Evolutionary conservation across 768 basidiomycete genomes (phyloP).

Genomic region (Nevesoporus exiguus): DNA sequence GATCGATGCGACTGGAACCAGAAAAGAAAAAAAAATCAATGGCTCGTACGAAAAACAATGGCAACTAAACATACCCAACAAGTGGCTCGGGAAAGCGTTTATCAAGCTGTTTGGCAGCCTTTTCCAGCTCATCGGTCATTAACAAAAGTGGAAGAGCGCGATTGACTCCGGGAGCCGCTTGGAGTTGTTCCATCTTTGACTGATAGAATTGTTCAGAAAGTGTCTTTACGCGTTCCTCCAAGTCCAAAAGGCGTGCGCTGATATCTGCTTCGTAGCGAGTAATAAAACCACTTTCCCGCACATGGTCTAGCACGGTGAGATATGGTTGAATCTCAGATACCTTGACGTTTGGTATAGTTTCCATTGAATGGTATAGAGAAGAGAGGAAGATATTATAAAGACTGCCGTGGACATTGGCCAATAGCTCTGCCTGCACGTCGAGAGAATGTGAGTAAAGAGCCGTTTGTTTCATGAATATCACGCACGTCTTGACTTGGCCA

Average conservation of each 20-base stretch:
- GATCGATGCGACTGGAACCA: slow-evolving; percentile 58
- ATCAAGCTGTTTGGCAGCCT: slow-evolving; percentile 75
- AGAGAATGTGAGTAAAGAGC: slow-evolving; percentile 5
- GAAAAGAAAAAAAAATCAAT: neutral
- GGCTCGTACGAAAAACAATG: neutral
- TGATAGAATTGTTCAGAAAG: slow-evolving; percentile 62
- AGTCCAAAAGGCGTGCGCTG: slow-evolving; percentile 58
- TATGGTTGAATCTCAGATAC: slow-evolving; percentile 63
- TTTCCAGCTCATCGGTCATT: slow-evolving; percentile 89
- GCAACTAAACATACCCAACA: slow-evolving; percentile 53
- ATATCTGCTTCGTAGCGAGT: slow-evolving; percentile 73
- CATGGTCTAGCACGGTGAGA: slow-evolving; percentile 64
- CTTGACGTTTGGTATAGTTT: slow-evolving; percentile 70
- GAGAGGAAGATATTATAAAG: slow-evolving; percentile 88
- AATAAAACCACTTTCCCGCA: slow-evolving; percentile 68
- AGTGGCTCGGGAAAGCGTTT: slow-evolving; percentile 85
- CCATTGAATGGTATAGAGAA: slow-evolving; percentile 79
- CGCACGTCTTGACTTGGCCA: slow-evolving; percentile 86
- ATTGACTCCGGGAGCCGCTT: slow-evolving; percentile 71
- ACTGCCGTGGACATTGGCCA: slow-evolving; percentile 62
- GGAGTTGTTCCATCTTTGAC: slow-evolving; percentile 58
- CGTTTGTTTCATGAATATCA: slow-evolving; percentile 14
- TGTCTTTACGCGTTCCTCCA: slow-evolving; percentile 60
- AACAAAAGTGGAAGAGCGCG: slow-evolving; percentile 75
- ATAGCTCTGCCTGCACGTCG: slow-evolving; percentile 55